Conservation (phyloP, 495 filamentous ascomycete species). For the Amorphotheca resinae region DNA sequence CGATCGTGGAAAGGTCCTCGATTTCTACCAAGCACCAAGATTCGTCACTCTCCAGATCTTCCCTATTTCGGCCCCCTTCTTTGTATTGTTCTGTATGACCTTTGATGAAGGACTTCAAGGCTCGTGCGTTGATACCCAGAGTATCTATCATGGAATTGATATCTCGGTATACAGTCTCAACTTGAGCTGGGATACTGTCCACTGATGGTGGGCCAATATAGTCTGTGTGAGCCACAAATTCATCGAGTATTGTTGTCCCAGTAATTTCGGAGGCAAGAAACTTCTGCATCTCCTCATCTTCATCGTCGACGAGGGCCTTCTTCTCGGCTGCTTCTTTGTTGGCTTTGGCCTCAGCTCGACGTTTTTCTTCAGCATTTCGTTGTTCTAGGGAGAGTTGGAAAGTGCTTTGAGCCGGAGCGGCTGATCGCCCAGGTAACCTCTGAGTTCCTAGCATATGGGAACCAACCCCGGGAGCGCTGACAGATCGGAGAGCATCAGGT, state of each 20-base stretch:
- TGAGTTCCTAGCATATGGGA: slow-evolving; percentile 29
- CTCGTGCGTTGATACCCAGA: slow-evolving; percentile 72
- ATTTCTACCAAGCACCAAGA: slow-evolving; percentile 64
- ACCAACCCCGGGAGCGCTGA: slow-evolving; percentile 43
- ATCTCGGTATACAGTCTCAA: slow-evolving; percentile 80
- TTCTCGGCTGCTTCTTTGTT: slow-evolving; percentile 35
- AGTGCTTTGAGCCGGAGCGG: background rate
- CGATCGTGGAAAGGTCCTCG: slow-evolving; percentile 43
- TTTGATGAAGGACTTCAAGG: slow-evolving; percentile 56
- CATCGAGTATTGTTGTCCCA: slow-evolving; percentile 38
- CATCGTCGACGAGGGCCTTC: slow-evolving; percentile 37
- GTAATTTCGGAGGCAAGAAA: slow-evolving; percentile 33
- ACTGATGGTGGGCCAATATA: slow-evolving; percentile 48
- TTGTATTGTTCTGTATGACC: slow-evolving; percentile 45
- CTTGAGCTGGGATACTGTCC: slow-evolving; percentile 57
- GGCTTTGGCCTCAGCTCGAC: slow-evolving; percentile 23
- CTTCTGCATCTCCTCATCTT: slow-evolving; percentile 42
- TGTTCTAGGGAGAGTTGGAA: slow-evolving; percentile 5
- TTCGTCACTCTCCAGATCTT: slow-evolving; percentile 49
- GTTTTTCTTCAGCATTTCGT: slow-evolving; percentile 10
- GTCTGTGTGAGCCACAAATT: slow-evolving; percentile 57
- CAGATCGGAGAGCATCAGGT: slow-evolving; percentile 39
- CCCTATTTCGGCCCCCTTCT: slow-evolving; percentile 32
- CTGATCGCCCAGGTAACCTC: slow-evolving; percentile 4
- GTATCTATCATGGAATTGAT: slow-evolving; percentile 96